Conservation (phyloP, 1,284 basidiomycete genomes). For the Ceratobasidium sp. region DNA sequence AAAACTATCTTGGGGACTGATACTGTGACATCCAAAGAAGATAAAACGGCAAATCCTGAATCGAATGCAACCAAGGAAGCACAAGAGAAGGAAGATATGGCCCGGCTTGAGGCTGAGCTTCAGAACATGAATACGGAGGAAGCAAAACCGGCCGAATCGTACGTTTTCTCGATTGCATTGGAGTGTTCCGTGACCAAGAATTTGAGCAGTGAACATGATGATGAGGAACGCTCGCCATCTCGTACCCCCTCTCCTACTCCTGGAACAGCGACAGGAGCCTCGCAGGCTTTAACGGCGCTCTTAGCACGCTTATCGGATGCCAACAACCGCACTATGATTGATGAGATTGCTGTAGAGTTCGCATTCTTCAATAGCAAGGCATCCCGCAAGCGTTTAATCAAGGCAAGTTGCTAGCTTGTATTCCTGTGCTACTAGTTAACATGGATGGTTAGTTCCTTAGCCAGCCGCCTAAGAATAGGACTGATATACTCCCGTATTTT, state of each 20-base stretch:
- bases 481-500: constrained; percentile 94
- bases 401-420: constrained; percentile 60
- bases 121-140: constrained; percentile 57
- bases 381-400: constrained; percentile 87
- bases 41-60: constrained; percentile 43
- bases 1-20: constrained; percentile 87
- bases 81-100: constrained; percentile 59
- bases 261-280: constrained; percentile 78
- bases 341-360: constrained; percentile 95
- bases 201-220: constrained; percentile 17
- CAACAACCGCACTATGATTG: constrained; percentile 90
- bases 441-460: constrained; percentile 72
- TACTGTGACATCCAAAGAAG: constrained; percentile 55
- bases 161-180: neutral
- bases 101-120: constrained; percentile 62
- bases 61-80: constrained; percentile 50
- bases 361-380: constrained; percentile 96
- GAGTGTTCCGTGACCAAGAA: neutral
- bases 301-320: constrained; percentile 93
- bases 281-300: constrained; percentile 91
- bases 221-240: constrained; percentile 45
- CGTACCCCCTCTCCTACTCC: constrained; percentile 68
- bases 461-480: constrained; percentile 87
- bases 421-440: neutral
- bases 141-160: constrained; percentile 41